phyloP scores from a whole-genome alignment of 2,329 filamentous ascomycete genomes.

The Neofusicoccum cordaticola region DNA sequence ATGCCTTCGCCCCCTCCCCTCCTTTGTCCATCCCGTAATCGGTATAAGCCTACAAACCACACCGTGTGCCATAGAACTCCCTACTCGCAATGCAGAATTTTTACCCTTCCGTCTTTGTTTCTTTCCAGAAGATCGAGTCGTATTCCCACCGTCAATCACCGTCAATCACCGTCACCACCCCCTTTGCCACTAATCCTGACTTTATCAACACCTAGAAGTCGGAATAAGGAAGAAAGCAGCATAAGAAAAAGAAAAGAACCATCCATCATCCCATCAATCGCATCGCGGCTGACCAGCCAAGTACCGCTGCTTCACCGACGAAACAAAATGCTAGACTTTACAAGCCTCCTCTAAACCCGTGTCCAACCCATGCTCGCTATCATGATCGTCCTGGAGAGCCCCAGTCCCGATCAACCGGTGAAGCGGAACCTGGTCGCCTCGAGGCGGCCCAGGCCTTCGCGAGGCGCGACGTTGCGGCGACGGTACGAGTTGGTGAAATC shows the following conservation, averaged over 20 bases:
- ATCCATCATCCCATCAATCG: constrained; percentile 1
- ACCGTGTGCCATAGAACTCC: constrained; percentile 13
- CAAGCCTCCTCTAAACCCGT: constrained; percentile 11
- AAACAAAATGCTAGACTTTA: constrained; percentile 15
- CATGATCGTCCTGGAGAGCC: not conserved
- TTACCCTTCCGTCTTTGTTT: constrained; percentile 10
- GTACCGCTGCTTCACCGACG: not conserved
- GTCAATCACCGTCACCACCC: not conserved
- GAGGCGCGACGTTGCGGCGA: constrained; percentile 88
- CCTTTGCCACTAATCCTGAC: constrained; percentile 2
- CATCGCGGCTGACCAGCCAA: not conserved
- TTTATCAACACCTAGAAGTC: constrained; percentile 11
- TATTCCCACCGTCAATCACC: constrained; percentile 1
- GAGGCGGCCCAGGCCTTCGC: constrained; percentile 83
- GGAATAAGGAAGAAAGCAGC: not conserved
- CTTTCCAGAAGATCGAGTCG: constrained; percentile 13
- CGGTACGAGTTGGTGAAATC: constrained; percentile 97
- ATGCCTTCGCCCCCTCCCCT: not conserved
- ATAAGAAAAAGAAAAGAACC: not conserved
- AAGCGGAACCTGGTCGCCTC: constrained; percentile 89
- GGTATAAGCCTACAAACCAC: constrained; percentile 13
- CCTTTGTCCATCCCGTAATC: constrained; percentile 1
- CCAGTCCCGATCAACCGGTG: constrained; percentile 17
- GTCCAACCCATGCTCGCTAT: constrained; percentile 1
- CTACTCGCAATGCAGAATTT: constrained; percentile 11